Base-by-base conservation (phyloP, 1,284 basidiomycete genomes). In the Mycosarcoma mackinlayi region DNA sequence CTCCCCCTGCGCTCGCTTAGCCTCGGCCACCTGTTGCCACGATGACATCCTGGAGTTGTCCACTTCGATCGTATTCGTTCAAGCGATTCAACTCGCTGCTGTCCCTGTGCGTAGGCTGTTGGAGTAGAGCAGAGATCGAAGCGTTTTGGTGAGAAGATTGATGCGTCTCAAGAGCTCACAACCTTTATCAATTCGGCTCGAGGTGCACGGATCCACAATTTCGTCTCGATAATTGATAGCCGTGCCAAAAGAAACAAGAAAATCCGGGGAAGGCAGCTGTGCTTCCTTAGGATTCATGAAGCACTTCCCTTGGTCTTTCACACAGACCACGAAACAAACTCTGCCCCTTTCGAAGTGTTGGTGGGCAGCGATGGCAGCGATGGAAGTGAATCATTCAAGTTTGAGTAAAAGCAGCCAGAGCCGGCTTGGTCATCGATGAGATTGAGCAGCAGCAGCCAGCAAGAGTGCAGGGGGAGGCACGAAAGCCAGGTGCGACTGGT, bases 1-100 rank as follows among this genome's bases (percentile, higher is more conserved):
- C 30, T 75, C 72, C 21, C 72, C 34, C 48, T 64, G 57, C 11
- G 55, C 60, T 1, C 60, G 60, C 46, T 75, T 75, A 16, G 52
- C 48, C 25, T 61, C 49, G 19, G 56, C 68, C 6, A 64, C 55
- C 31, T 66, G 38, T 49, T 72, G 60, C 68, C 69, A 75, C 30
- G 58, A 37, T 18, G 62, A 38, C 67, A 65, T 66, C 27, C 8
- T 16, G 30, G 16, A n/a, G n/a, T n/a, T n/a, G n/a, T n/a, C n/a
- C n/a, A n/a, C n/a, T n/a, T n/a, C n/a, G n/a, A n/a, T n/a, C n/a
- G n/a, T n/a, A n/a, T n/a, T n/a, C n/a, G n/a, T n/a, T n/a, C n/a
- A n/a, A n/a, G n/a, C n/a, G n/a, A n/a, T n/a, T n/a, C n/a, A n/a
- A n/a, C n/a, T n/a, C n/a, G n/a, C n/a, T n/a, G n/a, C n/a, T n/a